Conservation (phyloP, 2,329 filamentous ascomycete genomes). For the Alternaria alternata region DNA sequence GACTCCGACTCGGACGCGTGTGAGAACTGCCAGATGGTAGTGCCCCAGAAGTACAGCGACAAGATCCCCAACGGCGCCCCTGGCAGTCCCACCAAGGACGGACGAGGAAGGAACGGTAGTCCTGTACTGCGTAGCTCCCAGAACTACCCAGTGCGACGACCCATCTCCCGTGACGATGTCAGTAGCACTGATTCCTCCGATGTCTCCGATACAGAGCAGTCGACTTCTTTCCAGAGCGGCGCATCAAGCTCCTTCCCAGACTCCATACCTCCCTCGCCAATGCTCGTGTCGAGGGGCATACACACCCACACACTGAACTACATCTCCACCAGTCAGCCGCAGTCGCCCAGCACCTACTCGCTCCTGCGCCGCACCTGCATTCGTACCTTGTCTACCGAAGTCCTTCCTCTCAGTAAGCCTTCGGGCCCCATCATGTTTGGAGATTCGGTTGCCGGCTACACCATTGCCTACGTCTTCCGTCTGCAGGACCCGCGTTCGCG, state of each 20-base stretch:
- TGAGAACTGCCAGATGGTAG: conserved; percentile 64
- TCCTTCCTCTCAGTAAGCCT: conserved; percentile 63
- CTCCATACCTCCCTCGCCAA: conserved; percentile 52
- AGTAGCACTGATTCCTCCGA: conserved; percentile 49
- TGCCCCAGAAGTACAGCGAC: conserved; percentile 63
- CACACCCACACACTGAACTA: conserved; percentile 67
- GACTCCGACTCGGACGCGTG: conserved; percentile 62
- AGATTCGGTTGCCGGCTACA: conserved; percentile 64
- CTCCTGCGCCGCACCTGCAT: conserved; percentile 65
- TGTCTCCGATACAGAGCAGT: conserved; percentile 49
- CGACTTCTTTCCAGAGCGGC: conserved; percentile 46
- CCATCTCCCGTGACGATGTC: conserved; percentile 35
- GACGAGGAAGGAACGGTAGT: conserved; percentile 60
- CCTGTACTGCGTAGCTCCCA: conserved; percentile 65
- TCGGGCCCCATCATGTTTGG: conserved; percentile 67
- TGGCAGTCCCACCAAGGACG: conserved; percentile 59
- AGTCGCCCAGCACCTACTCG: conserved; percentile 62
- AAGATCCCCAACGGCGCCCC: conserved; percentile 62
- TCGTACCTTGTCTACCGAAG: conserved; percentile 65
- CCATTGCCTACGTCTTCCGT: conserved; percentile 67
- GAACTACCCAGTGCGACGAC: conserved; percentile 61
- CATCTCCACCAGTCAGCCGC: conserved; percentile 64
- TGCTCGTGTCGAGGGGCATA: conserved; percentile 51
- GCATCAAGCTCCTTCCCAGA: conserved; percentile 41
- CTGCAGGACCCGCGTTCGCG: conserved; percentile 66